Conservation (phyloP, 768 basidiomycete genomes). For the Boletus rubropictus region DNA sequence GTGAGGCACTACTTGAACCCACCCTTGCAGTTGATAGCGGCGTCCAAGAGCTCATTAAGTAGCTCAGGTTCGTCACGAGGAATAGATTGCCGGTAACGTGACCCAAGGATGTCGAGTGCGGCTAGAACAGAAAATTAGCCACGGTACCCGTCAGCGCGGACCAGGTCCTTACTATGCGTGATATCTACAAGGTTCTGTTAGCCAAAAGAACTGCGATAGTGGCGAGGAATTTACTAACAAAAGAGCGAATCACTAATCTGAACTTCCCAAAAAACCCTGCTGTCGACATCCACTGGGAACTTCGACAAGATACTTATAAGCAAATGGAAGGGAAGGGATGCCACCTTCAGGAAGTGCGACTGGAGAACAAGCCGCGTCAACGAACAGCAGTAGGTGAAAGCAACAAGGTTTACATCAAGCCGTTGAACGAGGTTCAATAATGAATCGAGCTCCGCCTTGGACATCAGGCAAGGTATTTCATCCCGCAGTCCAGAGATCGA, state of each 20-base stretch:
- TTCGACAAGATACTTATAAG: conserved; percentile 70
- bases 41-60: conserved; percentile 39
- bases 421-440: conserved; percentile 67
- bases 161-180: conserved; percentile 27
- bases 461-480: conserved; percentile 57
- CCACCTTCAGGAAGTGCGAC: conserved; percentile 85
- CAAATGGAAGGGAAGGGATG: conserved; percentile 76
- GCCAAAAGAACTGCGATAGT: conserved; percentile 5
- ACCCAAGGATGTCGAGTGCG: conserved; percentile 54
- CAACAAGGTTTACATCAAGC: conserved; percentile 56
- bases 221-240: conserved; percentile 39
- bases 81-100: conserved; percentile 38
- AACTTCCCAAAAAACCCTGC: conserved; percentile 68
- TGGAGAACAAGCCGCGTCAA: conserved; percentile 28
- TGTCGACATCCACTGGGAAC: conserved; percentile 72
- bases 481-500: conserved; percentile 59
- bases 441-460: conserved; percentile 59
- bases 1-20: conserved; percentile 35
- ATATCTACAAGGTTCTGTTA: conserved; percentile 25
- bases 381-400: not conserved
- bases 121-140: conserved; percentile 30
- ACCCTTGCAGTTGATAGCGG: conserved; percentile 58
- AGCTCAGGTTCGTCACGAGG: conserved; percentile 37
- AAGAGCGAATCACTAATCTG: conserved; percentile 60
- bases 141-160: not conserved